Percentiles rank a stretch among this genome's conserved stretches.
These are phyloP conservation scores for Leishmania martiniquensis DNA, from an alignment of 208 protist genomes.

Conservation along the genomic window DNA sequence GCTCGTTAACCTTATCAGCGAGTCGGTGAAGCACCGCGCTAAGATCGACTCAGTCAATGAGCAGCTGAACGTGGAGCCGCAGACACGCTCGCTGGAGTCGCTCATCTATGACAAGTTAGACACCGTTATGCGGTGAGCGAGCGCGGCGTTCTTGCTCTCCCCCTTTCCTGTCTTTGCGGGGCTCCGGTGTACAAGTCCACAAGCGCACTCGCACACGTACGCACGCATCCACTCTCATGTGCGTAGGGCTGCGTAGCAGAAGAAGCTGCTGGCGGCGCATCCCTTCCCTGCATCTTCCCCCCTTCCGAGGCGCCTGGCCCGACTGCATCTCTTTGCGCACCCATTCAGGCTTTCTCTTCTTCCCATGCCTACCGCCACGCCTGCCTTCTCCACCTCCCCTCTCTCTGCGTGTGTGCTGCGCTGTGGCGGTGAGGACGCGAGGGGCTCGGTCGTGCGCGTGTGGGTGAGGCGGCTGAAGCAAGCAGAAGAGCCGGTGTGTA, in stretches of 20 bases:
- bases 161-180: not conserved
- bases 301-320: not conserved
- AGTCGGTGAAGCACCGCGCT: conserved; percentile 86
- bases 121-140: conserved; percentile 30
- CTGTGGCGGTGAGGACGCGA: not conserved
- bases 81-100: conserved; percentile 72
- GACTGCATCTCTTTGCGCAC: not conserved
- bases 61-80: conserved; percentile 82
- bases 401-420: not conserved
- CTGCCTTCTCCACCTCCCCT: not conserved
- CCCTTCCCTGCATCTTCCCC: not conserved
- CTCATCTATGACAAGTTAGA: conserved; percentile 84
- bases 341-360: not conserved
- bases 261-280: not conserved
- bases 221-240: not conserved
- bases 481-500: not conserved
- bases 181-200: not conserved
- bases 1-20: conserved; percentile 91
- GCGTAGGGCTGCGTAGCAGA: not conserved
- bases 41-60: conserved; percentile 92
- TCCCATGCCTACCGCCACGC: not conserved
- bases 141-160: not conserved
- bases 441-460: not conserved
- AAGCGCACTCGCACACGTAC: not conserved
- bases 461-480: not conserved